Base-by-base conservation (phyloP, 805 yeast genomes). In the Citeromyces nyonsensis region DNA sequence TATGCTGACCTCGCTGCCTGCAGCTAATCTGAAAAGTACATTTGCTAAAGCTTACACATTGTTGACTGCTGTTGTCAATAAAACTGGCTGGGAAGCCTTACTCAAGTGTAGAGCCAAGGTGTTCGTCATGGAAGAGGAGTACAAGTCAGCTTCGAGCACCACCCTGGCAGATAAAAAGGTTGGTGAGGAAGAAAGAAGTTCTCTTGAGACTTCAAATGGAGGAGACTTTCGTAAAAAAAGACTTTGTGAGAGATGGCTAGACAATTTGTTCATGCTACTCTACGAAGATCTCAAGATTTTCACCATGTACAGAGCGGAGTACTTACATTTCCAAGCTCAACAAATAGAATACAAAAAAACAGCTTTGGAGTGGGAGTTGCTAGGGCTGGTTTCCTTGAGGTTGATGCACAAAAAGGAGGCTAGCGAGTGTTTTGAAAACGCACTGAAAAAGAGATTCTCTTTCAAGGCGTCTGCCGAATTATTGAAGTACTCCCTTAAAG, bases 241-340 rank as follows among this genome's bases (percentile, higher is more conserved):
- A 44, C 57, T 75, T 26, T 75, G 84, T 56, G 83, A 75, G 48
- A 61, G 82, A 45, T 75, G 84, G 84, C 57, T 75, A 37, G 84
- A 75, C 51, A 73, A 74, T 46, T 51, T 75, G 37, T 75, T 75
- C 48, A 73, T 75, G 82, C 48, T 75, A 6, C 52, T 75, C 25
- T 75, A 74, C 45, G 83, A 75, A 43, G 94, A 81, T 48, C 62
- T 81, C 45, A 64, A 80, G 45, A 73, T 83, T 1, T 88, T 81
- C 52, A 85, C 95, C 1, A 69, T 83, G 66, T 88, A 95, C 91
- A 86, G 85, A 50, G 85, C 95, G 1, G 95, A 91, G 50, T 67
- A 69, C 42, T 69, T 85, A 39, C 95, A 88, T 53, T 78, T 80
- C 56, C 85, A 80, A 51, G 83, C 93, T 5, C 94, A 84, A 50